Evolutionary conservation across 805 yeast species (phyloP).

Genomic region (Maudiozyma barnettii): DNA sequence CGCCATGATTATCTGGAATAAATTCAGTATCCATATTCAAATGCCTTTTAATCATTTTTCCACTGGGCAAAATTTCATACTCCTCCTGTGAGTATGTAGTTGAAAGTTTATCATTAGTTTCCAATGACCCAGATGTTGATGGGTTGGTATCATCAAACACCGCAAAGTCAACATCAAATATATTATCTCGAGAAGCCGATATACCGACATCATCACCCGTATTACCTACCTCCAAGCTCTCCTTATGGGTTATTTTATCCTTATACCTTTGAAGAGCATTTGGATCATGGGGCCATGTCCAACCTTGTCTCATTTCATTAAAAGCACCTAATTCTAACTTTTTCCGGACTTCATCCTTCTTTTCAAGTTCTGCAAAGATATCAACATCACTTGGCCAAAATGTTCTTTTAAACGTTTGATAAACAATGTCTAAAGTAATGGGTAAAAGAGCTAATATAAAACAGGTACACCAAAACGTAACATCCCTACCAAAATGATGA

Average conservation of each 20-base stretch:
- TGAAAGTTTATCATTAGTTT: not conserved
- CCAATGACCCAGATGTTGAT: not conserved
- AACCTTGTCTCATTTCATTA: slow-evolving; percentile 65
- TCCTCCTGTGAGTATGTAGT: slow-evolving; percentile 16
- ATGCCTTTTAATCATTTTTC: slow-evolving; percentile 46
- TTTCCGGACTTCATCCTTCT: slow-evolving; percentile 53
- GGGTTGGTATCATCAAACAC: not conserved
- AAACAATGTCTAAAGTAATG: slow-evolving; percentile 53
- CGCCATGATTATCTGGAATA: not conserved
- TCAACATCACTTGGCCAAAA: slow-evolving; percentile 68
- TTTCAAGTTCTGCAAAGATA: slow-evolving; percentile 67
- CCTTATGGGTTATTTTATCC: slow-evolving; percentile 10
- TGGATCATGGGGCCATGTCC: slow-evolving; percentile 55
- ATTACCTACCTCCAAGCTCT: slow-evolving; percentile 4
- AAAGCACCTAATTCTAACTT: slow-evolving; percentile 65
- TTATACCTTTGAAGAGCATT: slow-evolving; percentile 25
- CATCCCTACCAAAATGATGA: slow-evolving; percentile 66
- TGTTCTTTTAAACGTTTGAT: slow-evolving; percentile 47
- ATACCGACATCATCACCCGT: not conserved
- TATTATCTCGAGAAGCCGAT: slow-evolving; percentile 2
- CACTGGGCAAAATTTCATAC: slow-evolving; percentile 65
- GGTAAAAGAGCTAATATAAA: slow-evolving; percentile 50
- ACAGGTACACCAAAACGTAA: slow-evolving; percentile 79
- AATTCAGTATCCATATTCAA: not conserved
- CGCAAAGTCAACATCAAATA: not conserved